These are phyloP conservation scores for Globisporangium spinosum DNA, from an alignment of 352 stramenopile genomes.

Conservation along the genomic window DNA sequence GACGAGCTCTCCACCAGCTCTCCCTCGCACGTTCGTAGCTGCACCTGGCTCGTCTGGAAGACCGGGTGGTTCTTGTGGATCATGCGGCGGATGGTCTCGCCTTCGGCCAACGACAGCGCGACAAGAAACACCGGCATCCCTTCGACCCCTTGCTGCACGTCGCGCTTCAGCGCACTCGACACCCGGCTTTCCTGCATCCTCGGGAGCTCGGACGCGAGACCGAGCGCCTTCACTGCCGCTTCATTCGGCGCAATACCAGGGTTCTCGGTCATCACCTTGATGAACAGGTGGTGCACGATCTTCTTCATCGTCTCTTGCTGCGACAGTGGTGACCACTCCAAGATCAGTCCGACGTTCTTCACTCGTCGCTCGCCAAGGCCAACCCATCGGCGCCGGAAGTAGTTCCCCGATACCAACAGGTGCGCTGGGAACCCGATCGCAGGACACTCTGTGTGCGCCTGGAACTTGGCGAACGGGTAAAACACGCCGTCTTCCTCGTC, in stretches of 20 bases:
- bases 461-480: constrained; percentile 76
- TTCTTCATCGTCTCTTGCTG: constrained; percentile 77
- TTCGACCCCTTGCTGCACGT: constrained; percentile 34
- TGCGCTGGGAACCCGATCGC: constrained; percentile 64
- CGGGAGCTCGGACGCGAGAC: constrained; percentile 24
- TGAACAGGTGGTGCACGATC: constrained; percentile 62
- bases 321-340: constrained; percentile 81
- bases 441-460: constrained; percentile 67
- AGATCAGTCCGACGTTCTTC: constrained; percentile 86
- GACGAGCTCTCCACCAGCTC: constrained; percentile 81
- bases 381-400: constrained; percentile 86
- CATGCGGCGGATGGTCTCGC: constrained; percentile 94
- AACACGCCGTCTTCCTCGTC: constrained; percentile 63
- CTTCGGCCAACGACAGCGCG: constrained; percentile 95
- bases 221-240: constrained; percentile 54
- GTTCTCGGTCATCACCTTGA: constrained; percentile 35
- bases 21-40: constrained; percentile 75
- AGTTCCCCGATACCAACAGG: constrained; percentile 86
- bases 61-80: constrained; percentile 90
- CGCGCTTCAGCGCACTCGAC: constrained; percentile 30
- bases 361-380: constrained; percentile 82
- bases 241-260: constrained; percentile 59
- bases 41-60: constrained; percentile 62
- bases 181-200: constrained; percentile 23
- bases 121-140: constrained; percentile 86